Evolutionary conservation across 306 rosid genomes (phyloP).

Genomic region (Chamaecrista fasciculata): DNA sequence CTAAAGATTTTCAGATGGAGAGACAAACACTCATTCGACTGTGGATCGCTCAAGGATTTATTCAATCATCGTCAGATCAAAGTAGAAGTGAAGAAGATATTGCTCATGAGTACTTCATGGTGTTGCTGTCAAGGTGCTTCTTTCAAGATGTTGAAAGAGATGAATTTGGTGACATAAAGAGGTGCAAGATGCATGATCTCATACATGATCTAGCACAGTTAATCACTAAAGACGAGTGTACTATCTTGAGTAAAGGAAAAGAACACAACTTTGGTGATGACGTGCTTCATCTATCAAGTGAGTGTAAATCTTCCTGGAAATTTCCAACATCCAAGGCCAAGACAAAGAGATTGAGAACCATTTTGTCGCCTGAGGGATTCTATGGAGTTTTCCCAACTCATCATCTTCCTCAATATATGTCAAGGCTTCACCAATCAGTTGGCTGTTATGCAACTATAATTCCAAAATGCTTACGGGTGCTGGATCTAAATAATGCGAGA

Average conservation of each 20-base stretch:
- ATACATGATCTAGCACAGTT: neutral
- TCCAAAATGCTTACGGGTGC: neutral
- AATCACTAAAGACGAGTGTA: neutral
- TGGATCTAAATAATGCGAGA: no score
- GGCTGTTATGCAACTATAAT: neutral
- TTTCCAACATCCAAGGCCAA: neutral
- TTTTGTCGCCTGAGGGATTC: neutral
- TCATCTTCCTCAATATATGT: no score
- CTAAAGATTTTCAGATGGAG: slow-evolving; percentile 11
- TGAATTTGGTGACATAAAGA: neutral
- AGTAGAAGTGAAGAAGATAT: neutral
- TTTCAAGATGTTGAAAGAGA: neutral
- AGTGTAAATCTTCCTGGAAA: neutral
- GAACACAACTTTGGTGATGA: neutral
- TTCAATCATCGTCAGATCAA: neutral
- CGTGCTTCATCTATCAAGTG: neutral
- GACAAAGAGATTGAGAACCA: neutral
- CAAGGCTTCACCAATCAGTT: neutral
- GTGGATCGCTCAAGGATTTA: slow-evolving; percentile 2
- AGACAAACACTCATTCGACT: neutral
- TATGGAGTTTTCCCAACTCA: neutral
- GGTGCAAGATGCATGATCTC: slow-evolving; percentile 20
- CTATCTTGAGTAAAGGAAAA: neutral
- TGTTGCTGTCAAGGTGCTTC: neutral
- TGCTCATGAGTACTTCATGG: slow-evolving; percentile 14